Conservation (phyloP, 768 basidiomycete species). For the Pisolithus albus region DNA sequence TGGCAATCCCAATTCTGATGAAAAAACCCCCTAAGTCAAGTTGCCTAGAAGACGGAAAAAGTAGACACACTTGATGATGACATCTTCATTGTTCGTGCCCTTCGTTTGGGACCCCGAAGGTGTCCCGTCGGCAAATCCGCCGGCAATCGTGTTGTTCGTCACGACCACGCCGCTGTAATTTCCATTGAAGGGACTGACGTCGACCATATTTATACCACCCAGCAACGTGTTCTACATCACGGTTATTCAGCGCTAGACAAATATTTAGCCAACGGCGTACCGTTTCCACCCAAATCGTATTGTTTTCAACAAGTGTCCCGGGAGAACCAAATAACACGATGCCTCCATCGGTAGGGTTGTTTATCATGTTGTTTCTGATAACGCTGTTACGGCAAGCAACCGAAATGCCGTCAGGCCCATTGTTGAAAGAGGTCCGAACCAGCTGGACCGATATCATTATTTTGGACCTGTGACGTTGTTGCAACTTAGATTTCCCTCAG, state of each 20-base stretch:
- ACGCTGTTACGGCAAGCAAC: constrained; percentile 57
- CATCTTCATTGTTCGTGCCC: constrained; percentile 52
- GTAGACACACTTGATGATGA: constrained; percentile 60
- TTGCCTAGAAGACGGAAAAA: constrained; percentile 1
- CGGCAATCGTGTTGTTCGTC: constrained; percentile 57
- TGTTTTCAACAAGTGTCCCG: constrained; percentile 66
- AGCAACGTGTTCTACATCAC: constrained; percentile 51
- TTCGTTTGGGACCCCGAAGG: constrained; percentile 34
- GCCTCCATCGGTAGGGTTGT: constrained; percentile 72
- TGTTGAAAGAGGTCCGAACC: constrained; percentile 57
- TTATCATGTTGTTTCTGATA: constrained; percentile 62
- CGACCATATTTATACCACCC: constrained; percentile 77
- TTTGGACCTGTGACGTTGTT: constrained; percentile 57
- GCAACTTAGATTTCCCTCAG: constrained; percentile 63
- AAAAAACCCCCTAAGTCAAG: constrained; percentile 2
- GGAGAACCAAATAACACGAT: constrained; percentile 75
- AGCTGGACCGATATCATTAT: constrained; percentile 81
- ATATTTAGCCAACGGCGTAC: constrained; percentile 32
- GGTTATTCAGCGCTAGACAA: neutral
- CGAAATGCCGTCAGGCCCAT: constrained; percentile 83
- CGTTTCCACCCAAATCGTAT: constrained; percentile 65
- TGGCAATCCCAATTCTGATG: constrained; percentile 68
- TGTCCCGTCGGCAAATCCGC: constrained; percentile 56
- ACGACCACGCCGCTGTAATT: constrained; percentile 61
- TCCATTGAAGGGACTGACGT: constrained; percentile 61